Conservation (phyloP, 352 stramenopile species). For the Phytophthora litchii region DNA sequence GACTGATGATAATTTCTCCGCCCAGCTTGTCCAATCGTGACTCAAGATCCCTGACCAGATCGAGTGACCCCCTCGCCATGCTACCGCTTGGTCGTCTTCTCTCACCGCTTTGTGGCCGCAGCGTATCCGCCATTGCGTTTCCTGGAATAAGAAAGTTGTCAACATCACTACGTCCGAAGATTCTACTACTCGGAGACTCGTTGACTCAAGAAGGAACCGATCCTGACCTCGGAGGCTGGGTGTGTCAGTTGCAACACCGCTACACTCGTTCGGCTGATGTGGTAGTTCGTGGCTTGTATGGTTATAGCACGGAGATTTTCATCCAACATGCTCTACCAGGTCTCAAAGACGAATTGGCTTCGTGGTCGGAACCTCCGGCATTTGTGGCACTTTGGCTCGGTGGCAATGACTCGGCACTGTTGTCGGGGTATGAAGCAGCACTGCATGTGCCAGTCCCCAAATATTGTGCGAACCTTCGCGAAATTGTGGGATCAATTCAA, state of each 20-base stretch:
- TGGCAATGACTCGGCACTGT: slow-evolving; percentile 62
- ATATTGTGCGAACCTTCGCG: slow-evolving; percentile 51
- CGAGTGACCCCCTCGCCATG: slow-evolving; percentile 4
- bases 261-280: slow-evolving; percentile 63
- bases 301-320: slow-evolving; percentile 62
- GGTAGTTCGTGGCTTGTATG: slow-evolving; percentile 54
- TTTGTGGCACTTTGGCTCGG: slow-evolving; percentile 65
- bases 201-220: slow-evolving; percentile 55
- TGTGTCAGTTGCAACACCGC: slow-evolving; percentile 42
- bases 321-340: slow-evolving; percentile 32
- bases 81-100: slow-evolving; percentile 6
- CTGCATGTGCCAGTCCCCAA: slow-evolving; percentile 52
- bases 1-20: not conserved
- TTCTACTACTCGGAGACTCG: slow-evolving; percentile 41
- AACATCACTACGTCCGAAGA: slow-evolving; percentile 19
- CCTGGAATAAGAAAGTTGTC: slow-evolving; percentile 4
- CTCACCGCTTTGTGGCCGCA: not conserved
- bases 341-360: slow-evolving; percentile 33
- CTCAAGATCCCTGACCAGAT: slow-evolving; percentile 3
- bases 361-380: slow-evolving; percentile 28
- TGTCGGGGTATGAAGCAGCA: slow-evolving; percentile 27
- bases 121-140: not conserved
- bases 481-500: slow-evolving; percentile 38
- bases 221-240: slow-evolving; percentile 42
- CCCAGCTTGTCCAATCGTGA: not conserved